These are phyloP conservation scores for Usnea hakonensis DNA, from an alignment of 495 filamentous ascomycete species.

Conservation along the genomic window DNA sequence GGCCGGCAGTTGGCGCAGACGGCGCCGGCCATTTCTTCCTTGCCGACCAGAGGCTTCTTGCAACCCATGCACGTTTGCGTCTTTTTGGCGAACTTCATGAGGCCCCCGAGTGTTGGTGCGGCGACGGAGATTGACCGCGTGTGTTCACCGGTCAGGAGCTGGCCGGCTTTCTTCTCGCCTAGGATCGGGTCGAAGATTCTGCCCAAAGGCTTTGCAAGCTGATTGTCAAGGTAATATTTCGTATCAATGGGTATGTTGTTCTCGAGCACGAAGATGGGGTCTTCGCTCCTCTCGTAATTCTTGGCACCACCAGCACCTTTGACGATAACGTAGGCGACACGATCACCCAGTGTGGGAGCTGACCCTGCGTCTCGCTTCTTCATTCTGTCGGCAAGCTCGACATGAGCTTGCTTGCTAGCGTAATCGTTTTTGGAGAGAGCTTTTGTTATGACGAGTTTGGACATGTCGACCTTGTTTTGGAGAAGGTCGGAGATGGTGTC, in stretches of 20 bases:
- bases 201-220: constrained; percentile 85
- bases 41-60: constrained; percentile 82
- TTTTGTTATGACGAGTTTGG: constrained; percentile 97
- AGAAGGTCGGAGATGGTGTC: constrained; percentile 89
- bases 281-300: constrained; percentile 93
- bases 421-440: constrained; percentile 82
- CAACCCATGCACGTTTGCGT: constrained; percentile 98
- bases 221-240: constrained; percentile 98
- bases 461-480: constrained; percentile 98
- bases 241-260: constrained; percentile 98
- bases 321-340: constrained; percentile 96
- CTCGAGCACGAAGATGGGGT: constrained; percentile 93
- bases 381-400: constrained; percentile 91
- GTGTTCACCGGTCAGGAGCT: constrained; percentile 80
- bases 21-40: constrained; percentile 73
- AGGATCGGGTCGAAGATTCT: constrained; percentile 98
- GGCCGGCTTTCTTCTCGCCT: constrained; percentile 79
- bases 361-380: constrained; percentile 91
- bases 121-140: constrained; percentile 87
- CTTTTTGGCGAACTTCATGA: constrained; percentile 98
- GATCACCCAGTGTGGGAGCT: constrained; percentile 88
- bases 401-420: constrained; percentile 84
- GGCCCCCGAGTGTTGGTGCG: constrained; percentile 77
- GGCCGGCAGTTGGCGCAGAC: constrained; percentile 81
- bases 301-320: constrained; percentile 81